Evolutionary conservation across 2,329 filamentous ascomycete species (phyloP).

Genomic region (Diaporthe sp.): DNA sequence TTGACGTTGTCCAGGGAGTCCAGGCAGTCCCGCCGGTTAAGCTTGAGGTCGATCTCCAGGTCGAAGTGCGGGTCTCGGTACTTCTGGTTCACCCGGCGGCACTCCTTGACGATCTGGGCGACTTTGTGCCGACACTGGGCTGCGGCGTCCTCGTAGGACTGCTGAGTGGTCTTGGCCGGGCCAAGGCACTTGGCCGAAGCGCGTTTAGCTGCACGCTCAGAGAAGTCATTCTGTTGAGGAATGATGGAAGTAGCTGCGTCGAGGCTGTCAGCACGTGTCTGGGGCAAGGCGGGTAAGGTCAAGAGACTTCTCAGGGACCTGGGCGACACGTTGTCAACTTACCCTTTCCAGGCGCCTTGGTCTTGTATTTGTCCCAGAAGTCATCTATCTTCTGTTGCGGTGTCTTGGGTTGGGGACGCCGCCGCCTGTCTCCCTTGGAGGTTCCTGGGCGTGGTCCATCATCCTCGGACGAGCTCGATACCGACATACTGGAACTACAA

Average conservation of each 20-base stretch:
- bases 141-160: constrained; percentile 81
- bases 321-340: constrained; percentile 29
- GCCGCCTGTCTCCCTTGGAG: constrained; percentile 11
- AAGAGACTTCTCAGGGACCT: neutral
- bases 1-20: constrained; percentile 57
- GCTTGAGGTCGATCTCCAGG: constrained; percentile 82
- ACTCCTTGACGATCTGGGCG: constrained; percentile 73
- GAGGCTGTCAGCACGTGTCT: constrained; percentile 34
- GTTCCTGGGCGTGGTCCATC: constrained; percentile 9
- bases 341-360: constrained; percentile 80
- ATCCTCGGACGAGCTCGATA: constrained; percentile 12
- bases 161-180: constrained; percentile 68
- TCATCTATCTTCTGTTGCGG: constrained; percentile 79
- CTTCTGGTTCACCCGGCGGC: constrained; percentile 84
- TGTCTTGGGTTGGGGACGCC: constrained; percentile 62
- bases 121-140: constrained; percentile 77
- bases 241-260: constrained; percentile 75
- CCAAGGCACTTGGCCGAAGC: constrained; percentile 67
- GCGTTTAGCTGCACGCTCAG: constrained; percentile 70
- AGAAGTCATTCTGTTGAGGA: constrained; percentile 74
- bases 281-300: neutral
- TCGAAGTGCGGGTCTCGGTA: constrained; percentile 92
- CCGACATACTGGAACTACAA: constrained; percentile 33
- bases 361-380: constrained; percentile 81
- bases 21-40: constrained; percentile 64